These are phyloP conservation scores for Globisporangium perplexum DNA, from an alignment of 352 stramenopile species.

Conservation along the genomic window DNA sequence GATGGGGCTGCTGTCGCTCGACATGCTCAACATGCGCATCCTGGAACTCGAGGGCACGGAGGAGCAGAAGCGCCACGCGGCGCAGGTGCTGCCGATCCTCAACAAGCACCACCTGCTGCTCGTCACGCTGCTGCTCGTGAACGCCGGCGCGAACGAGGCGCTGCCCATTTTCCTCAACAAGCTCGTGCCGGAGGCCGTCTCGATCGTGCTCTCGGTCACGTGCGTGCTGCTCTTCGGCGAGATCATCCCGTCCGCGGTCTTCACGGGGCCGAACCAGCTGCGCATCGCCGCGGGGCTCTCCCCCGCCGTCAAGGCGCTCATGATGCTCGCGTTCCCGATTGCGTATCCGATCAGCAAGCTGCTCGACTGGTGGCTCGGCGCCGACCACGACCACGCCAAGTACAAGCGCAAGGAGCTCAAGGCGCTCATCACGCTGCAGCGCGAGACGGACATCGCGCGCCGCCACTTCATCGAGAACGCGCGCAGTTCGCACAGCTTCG, in stretches of 20 bases:
- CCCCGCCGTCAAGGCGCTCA: conserved; percentile 83
- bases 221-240: conserved; percentile 95
- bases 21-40: conserved; percentile 80
- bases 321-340: conserved; percentile 85
- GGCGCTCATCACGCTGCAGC: conserved; percentile 79
- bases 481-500: conserved; percentile 4
- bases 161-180: conserved; percentile 92
- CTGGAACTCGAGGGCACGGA: conserved; percentile 67
- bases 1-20: conserved; percentile 67
- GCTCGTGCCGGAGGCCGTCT: conserved; percentile 74
- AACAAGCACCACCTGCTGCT: conserved; percentile 90
- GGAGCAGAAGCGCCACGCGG: conserved; percentile 69
- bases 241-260: conserved; percentile 92
- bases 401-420: conserved; percentile 91
- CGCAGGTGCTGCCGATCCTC: conserved; percentile 84
- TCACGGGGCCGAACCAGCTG: conserved; percentile 93
- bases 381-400: conserved; percentile 60
- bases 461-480: conserved; percentile 28
- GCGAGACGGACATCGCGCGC: conserved; percentile 40
- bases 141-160: conserved; percentile 91
- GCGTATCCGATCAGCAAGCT: conserved; percentile 89
- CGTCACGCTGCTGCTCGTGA: conserved; percentile 93
- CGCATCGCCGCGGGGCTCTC: conserved; percentile 76
- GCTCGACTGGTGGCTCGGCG: conserved; percentile 85
- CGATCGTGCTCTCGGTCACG: conserved; percentile 92